Evolutionary conservation across 2,329 filamentous ascomycete species (phyloP), one percentile per base, ranked within the genome.

Genomic region (Phialocephala subalpina): DNA sequence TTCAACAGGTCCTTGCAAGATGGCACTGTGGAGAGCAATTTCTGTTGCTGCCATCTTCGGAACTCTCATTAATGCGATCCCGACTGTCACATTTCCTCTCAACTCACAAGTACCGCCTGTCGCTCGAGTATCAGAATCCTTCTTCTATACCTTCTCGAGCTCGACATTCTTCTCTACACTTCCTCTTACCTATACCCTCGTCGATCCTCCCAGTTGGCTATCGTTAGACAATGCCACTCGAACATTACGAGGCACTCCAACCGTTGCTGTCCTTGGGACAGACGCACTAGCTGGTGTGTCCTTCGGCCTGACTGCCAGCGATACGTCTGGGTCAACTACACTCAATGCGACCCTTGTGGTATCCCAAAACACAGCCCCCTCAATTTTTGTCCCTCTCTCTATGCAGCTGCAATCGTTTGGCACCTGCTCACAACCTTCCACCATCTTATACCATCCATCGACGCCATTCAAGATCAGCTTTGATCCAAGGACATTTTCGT

Each of bases 61-160:
- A 72, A 66, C 45, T 38, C 27, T 72, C 45, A 55, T 64, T 20
- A 57, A 67, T 69, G 81, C 80, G 56, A 74, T 73, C 65, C 77
- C 80, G 69, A 74, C 70, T 64, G 74, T 82, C 58, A 82, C 82
- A 56, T 95, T 94, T 72, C 93, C 93, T 0, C 84, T 97, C 77
- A 97, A 96, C 78, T 89, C 92, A 2, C 94, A 97, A 77, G 85
- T 97, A 0, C 93, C 93, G 36, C 90, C 91, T 3, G 90, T 94
- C 61, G 93, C 92, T 22, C 86, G 91, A 70, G 82, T 92, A 66
- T 86, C 85, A 47, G 76, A 90, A 72, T 82, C 84, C 2, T 96
- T 93, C 78, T 86, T 82, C 11, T 93, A 94, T 74, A 82, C 86
- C 35, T 92, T 97, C 73, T 90, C 92, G 11, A 78, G 83, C 18